These are phyloP conservation scores for Phaeosphaeriaceae sp. DNA, from an alignment of 2,329 filamentous ascomycete genomes.

Conservation along the genomic window DNA sequence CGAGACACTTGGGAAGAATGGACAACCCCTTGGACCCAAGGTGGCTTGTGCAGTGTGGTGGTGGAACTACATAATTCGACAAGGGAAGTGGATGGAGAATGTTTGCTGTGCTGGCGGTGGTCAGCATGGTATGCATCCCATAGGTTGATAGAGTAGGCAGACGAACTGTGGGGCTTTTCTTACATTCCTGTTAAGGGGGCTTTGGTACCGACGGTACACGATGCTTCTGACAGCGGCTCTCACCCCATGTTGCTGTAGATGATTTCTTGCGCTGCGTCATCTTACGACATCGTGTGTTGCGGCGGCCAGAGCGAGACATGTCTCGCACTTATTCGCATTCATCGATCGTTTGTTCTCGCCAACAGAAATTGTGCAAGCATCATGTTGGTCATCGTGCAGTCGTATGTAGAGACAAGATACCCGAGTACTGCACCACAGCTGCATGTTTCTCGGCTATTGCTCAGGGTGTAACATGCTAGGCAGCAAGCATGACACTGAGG, in stretches of 20 bases:
- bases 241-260: background rate
- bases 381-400: background rate
- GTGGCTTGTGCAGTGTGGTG: constrained; percentile 3
- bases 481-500: background rate
- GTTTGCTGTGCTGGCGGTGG: background rate
- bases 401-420: background rate
- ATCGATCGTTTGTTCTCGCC: background rate
- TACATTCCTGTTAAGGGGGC: background rate
- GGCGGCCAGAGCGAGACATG: background rate
- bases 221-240: background rate
- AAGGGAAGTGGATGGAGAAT: background rate
- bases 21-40: background rate
- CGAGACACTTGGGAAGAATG: background rate
- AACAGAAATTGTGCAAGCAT: background rate
- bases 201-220: background rate
- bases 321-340: background rate
- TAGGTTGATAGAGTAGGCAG: background rate
- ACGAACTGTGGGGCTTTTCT: background rate
- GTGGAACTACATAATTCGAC: background rate
- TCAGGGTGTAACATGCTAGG: background rate
- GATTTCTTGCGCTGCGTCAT: background rate
- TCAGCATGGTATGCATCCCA: background rate
- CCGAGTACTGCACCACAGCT: background rate
- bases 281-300: background rate
- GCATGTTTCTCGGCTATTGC: background rate